Base-by-base conservation (phyloP, 768 basidiomycete genomes). In the Russula vinacea region DNA sequence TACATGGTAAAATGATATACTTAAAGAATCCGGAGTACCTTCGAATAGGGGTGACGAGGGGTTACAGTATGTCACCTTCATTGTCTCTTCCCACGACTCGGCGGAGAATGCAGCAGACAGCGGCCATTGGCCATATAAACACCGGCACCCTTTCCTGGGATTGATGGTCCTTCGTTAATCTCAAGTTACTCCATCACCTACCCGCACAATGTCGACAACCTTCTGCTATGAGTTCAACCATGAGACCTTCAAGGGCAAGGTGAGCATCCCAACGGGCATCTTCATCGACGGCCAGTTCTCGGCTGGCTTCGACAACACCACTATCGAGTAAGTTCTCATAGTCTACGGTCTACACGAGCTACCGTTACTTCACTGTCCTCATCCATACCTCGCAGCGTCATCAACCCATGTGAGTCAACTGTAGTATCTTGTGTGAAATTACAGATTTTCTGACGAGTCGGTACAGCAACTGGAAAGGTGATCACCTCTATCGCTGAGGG, bases 261-360 rank as follows among this genome's bases (percentile, higher is more conserved):
- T 79, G n/a, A 77, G 77, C 10, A 76, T 89, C 67, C 76, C 78
- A 68, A 88, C 88, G 3, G 88, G 89, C 37, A 70, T 91, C 61
- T 92, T 85, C 78, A 89, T 93, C 72, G 78, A 83, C 69, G 85
- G 85, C 67, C 71, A 90, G 73, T 92, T 82, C 70, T 76, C 83
- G 16, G 83, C 85, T 42, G 84, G 85, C 26, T 77, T 79, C 22
- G 76, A 81, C 7, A 74, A 76, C 3, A 81, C 77, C 22, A 82
- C 81, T 19, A 86, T 92, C 71, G 86, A 89, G 89, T 90, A 70
- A 72, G 87, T n/a, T n/a, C n/a, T 29, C 17, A 37, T 29, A 5
- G 26, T 9, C n/a, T n/a, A n/a, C n/a, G n/a, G n/a, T 16, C 16
- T 16, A 4, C 17, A 50, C 1, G 11, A 13, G 2, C 14, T 2